Conservation (phyloP, 805 yeast species). For the Saturnispora quitensis region DNA sequence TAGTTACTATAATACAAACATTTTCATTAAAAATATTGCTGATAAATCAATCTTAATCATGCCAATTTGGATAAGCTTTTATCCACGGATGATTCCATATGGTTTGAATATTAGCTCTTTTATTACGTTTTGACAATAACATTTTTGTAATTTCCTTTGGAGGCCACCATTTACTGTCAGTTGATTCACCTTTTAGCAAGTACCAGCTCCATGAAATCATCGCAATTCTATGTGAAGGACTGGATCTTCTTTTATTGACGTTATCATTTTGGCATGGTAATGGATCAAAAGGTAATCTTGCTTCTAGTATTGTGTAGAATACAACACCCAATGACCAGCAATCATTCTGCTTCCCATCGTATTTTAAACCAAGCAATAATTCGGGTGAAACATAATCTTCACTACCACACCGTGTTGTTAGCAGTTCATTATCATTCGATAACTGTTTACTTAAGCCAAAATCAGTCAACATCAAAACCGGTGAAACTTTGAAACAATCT, state of each 20-base stretch:
- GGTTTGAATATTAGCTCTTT: constrained; percentile 10
- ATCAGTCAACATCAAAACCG: constrained; percentile 61
- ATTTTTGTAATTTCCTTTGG: constrained; percentile 44
- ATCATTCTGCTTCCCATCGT: constrained; percentile 87
- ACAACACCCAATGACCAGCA: constrained; percentile 94
- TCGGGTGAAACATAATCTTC: constrained; percentile 97
- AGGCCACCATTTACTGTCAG: constrained; percentile 17
- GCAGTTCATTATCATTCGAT: constrained; percentile 47
- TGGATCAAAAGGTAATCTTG: constrained; percentile 85
- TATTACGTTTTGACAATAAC: constrained; percentile 38
- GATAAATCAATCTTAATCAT: not conserved
- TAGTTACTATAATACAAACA: not conserved
- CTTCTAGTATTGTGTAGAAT: constrained; percentile 76
- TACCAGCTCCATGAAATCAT: constrained; percentile 89
- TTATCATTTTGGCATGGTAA: constrained; percentile 47
- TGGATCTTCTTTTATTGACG: constrained; percentile 38
- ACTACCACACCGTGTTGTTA: constrained; percentile 89
- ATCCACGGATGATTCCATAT: constrained; percentile 27
- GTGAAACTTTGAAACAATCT: constrained; percentile 8
- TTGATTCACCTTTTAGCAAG: constrained; percentile 29
- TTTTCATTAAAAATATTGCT: not conserved
- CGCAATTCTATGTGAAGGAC: constrained; percentile 83
- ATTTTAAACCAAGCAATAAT: constrained; percentile 77
- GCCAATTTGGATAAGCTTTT: constrained; percentile 2
- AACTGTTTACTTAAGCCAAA: constrained; percentile 79